Evolutionary conservation across 495 filamentous ascomycete species (phyloP), one percentile per base, ranked within the genome.

Genomic region (Aspergillus avenaceus): DNA sequence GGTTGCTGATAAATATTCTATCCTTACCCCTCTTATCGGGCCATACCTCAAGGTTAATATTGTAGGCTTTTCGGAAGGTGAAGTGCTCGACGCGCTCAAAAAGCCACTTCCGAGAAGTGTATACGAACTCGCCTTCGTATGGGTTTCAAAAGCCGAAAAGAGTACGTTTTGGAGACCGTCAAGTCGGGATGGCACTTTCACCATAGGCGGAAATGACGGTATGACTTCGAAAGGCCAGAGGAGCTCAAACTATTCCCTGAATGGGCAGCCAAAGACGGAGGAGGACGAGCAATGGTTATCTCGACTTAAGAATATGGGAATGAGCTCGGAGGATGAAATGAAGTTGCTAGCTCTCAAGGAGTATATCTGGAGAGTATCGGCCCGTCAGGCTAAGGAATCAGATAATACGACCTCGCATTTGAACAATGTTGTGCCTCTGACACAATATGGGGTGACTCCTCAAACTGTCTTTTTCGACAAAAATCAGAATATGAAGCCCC

Each of bases 231-330:
- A 57, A 24, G 47, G 62, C 22, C 64, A 67, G 21, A 62, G 50
- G 41, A 49, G 37, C 44, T 49, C 53, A 7, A 46, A 34, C 4
- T 44, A 50, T 9, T 76, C 80, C n/a, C 52, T 78, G 25, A 58
- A 54, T 38, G 49, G 66, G 22, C 61, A 72, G 1, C 43, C 65
- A 13, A 90, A 81, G 60, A 96, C 92, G 58, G 91, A 96, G n/a
- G 92, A 97, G 63, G 95, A 99, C 64, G 90, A 97, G 48, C 84
- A 91, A 59, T 99, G 95, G 95, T 73, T 99, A n/a, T 72, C 72
- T 16, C 82, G 87, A 43, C 69, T 99, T 25, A 80, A 89, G 25
- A 91, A 88, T 52, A 79, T 93, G 29, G 92, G 93, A 0, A 87
- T 99, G 80, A 65, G 73, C 1, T 50, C 71, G 0, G 91, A 95